Evolutionary conservation across 257 asterid genomes (phyloP).

Genomic region (Solanum raphanifolium): DNA sequence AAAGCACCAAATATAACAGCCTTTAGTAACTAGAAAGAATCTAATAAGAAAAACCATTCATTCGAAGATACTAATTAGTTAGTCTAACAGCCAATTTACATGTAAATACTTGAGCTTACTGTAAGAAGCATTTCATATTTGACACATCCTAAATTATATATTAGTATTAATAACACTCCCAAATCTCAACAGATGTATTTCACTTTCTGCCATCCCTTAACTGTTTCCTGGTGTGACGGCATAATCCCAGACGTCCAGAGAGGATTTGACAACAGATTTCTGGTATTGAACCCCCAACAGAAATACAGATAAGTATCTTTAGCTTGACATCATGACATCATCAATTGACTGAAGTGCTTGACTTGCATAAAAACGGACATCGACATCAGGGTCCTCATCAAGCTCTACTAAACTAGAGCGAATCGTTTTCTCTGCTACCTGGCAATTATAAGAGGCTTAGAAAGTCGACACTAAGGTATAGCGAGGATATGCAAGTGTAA

Average conservation of each 20-base stretch:
- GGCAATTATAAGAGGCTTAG: background rate
- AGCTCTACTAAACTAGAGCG: conserved; percentile 50
- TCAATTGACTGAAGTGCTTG: conserved; percentile 50
- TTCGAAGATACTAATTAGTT: too few relatives aligned
- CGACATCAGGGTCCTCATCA: conserved; percentile 57
- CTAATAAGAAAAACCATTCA: too few relatives aligned
- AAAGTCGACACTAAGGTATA: background rate
- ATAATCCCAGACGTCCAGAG: background rate
- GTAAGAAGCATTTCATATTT: background rate
- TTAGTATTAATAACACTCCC: background rate
- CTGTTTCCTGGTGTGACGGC: background rate
- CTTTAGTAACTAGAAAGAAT: too few relatives aligned
- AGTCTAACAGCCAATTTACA: background rate
- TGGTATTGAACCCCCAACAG: background rate
- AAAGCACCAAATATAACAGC: too few relatives aligned
- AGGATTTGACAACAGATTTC: background rate
- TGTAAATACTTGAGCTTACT: background rate
- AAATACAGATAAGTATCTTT: background rate
- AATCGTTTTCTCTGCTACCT: conserved; percentile 49
- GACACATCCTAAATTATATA: background rate
- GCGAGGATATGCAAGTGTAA: background rate
- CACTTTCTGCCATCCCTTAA: background rate
- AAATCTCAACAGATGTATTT: background rate
- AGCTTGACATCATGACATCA: conserved; percentile 45
- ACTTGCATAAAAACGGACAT: conserved; percentile 50